Conservation (phyloP, 2,329 filamentous ascomycete species). For the Aspergillus quadricinctus region DNA sequence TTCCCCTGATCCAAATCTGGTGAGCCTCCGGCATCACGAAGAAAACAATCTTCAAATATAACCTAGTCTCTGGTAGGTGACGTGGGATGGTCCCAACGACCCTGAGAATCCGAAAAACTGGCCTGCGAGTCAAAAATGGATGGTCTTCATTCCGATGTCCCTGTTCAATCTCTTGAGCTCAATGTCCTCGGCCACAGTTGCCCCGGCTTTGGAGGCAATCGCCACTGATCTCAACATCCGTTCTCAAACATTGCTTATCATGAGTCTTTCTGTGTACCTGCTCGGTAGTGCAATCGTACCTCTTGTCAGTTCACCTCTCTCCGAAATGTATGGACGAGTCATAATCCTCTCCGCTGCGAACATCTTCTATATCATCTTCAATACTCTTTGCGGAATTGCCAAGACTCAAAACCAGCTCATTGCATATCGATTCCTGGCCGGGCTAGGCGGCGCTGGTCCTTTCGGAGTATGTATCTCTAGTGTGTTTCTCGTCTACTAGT, state of each 20-base stretch:
- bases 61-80: constrained; percentile 21
- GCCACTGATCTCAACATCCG: constrained; percentile 50
- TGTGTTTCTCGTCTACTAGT: constrained; percentile 24
- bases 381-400: constrained; percentile 50
- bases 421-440: constrained; percentile 1
- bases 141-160: constrained; percentile 50
- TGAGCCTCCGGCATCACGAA: too few species aligned
- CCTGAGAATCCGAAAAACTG: constrained; percentile 50
- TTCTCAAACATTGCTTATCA: constrained; percentile 38
- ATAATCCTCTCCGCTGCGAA: constrained; percentile 51
- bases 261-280: constrained; percentile 53
- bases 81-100: constrained; percentile 51
- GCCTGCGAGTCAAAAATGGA: constrained; percentile 54
- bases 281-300: constrained; percentile 51
- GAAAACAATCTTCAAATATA: too few species aligned
- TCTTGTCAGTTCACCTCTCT: constrained; percentile 48
- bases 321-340: constrained; percentile 52
- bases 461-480: constrained; percentile 47
- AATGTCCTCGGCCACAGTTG: constrained; percentile 58
- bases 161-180: constrained; percentile 59
- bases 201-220: constrained; percentile 49
- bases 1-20: too few species aligned
- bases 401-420: not conserved
- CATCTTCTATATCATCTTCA: constrained; percentile 53
- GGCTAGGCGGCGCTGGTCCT: constrained; percentile 8